Percentiles rank a stretch among this genome's conserved stretches.
Evolutionary conservation across 441 rosid species (phyloP).

Genomic region (California macrophylla): DNA sequence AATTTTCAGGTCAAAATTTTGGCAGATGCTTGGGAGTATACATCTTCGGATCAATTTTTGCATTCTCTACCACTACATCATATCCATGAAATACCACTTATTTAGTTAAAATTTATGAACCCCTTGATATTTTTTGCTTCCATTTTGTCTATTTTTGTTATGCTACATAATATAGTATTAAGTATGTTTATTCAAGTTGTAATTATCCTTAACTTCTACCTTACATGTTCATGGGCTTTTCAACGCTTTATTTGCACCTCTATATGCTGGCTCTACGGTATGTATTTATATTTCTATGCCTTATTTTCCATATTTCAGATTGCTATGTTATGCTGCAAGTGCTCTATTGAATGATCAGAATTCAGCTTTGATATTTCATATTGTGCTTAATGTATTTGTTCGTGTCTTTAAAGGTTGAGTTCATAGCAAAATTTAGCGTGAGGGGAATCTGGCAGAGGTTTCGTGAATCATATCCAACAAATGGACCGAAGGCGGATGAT

Average conservation of each 20-base stretch:
- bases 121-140: neutral
- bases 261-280: conserved; percentile 77
- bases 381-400: conserved; percentile 19
- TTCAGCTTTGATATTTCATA: conserved; percentile 12
- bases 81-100: conserved; percentile 35
- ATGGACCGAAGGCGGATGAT: conserved; percentile 41
- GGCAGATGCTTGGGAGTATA: conserved; percentile 84
- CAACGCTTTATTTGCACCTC: conserved; percentile 79
- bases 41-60: conserved; percentile 71
- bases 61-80: conserved; percentile 95
- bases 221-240: conserved; percentile 92
- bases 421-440: conserved; percentile 88
- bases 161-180: neutral
- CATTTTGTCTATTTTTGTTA: conserved; percentile 1
- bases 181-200: neutral
- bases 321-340: conserved; percentile 5
- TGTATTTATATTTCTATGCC: conserved; percentile 11
- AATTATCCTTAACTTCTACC: conserved; percentile 39
- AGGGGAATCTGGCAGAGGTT: conserved; percentile 89
- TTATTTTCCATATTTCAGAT: neutral
- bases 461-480: conserved; percentile 65
- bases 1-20: conserved; percentile 66
- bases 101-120: neutral
- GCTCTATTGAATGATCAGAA: conserved; percentile 7
- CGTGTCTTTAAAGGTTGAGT: conserved; percentile 64